Evolutionary conservation across 2,329 filamentous ascomycete species (phyloP).

Genomic region (Neospermospora avenae): DNA sequence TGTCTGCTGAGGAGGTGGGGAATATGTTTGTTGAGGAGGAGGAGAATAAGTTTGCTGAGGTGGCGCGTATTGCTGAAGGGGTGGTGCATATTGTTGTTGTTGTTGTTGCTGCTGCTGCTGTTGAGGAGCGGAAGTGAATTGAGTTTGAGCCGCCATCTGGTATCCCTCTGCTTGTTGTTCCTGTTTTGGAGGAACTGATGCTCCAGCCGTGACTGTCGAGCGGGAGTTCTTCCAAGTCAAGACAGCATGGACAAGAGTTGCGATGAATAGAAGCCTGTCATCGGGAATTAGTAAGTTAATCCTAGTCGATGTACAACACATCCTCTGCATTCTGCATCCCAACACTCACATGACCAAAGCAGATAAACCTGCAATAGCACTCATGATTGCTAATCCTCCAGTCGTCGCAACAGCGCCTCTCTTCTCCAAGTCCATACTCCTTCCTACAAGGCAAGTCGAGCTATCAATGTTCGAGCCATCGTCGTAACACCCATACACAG

Average conservation of each 20-base stretch:
- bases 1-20: conserved; percentile 1
- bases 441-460: conserved; percentile 8
- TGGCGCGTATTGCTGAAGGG: conserved; percentile 1
- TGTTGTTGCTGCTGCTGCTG: background rate
- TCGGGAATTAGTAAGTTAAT: background rate
- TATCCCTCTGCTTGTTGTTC: conserved; percentile 12
- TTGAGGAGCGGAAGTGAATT: background rate
- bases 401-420: conserved; percentile 12
- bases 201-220: background rate
- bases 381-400: conserved; percentile 8
- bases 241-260: conserved; percentile 1
- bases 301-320: background rate
- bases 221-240: conserved; percentile 10
- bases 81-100: background rate
- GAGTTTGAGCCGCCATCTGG: conserved; percentile 10
- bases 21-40: conserved; percentile 1
- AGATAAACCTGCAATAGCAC: conserved; percentile 15
- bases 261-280: conserved; percentile 12
- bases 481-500: conserved; percentile 14
- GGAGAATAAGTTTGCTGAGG: background rate
- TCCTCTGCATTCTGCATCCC: background rate
- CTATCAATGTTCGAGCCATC: conserved; percentile 6
- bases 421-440: conserved; percentile 6
- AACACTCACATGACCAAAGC: conserved; percentile 17
- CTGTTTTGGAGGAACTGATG: conserved; percentile 2